Percentiles rank a stretch among this genome's conserved stretches.
phyloP scores from a whole-genome alignment of 306 rosid species.

The Trifolium pratense region DNA sequence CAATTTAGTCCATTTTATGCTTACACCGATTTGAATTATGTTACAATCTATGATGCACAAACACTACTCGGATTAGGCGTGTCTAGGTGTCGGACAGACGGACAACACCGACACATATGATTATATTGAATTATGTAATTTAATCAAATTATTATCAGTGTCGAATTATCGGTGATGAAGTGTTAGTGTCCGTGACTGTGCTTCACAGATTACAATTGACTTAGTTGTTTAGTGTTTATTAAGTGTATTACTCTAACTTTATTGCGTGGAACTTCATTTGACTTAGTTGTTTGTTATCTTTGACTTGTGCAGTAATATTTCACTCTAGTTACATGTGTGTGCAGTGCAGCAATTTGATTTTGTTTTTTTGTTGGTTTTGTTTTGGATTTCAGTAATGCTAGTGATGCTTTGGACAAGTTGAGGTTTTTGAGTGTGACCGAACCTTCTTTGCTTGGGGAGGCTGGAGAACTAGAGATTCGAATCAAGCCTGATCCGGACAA shows the following conservation, averaged over 20 bases:
- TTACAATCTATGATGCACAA: neutral
- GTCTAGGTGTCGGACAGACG: too few relatives aligned
- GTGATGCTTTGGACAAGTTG: constrained; percentile 97
- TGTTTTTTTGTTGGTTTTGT: neutral
- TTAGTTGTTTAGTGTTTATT: neutral
- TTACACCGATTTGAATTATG: neutral
- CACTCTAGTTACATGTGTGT: neutral
- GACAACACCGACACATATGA: too few relatives aligned
- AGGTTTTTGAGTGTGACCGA: constrained; percentile 97
- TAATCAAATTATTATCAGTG: too few relatives aligned
- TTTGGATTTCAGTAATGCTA: constrained; percentile 68
- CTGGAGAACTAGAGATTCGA: constrained; percentile 86
- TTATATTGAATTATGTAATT: too few relatives aligned
- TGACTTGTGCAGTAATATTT: neutral
- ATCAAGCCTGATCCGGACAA: constrained; percentile 86
- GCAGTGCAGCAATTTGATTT: neutral
- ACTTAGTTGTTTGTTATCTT: neutral
- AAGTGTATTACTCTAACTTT: neutral
- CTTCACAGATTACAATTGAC: neutral
- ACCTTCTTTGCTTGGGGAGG: constrained; percentile 90
- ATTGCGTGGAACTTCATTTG: neutral
- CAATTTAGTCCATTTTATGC: neutral
- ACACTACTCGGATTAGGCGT: too few relatives aligned
- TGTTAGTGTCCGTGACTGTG: too few relatives aligned
- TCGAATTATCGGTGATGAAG: too few relatives aligned